Evolutionary conservation across 192 early-diverging fungal genomes (phyloP), one percentile per base, ranked within the genome.

Genomic region (Coemansia sp.): DNA sequence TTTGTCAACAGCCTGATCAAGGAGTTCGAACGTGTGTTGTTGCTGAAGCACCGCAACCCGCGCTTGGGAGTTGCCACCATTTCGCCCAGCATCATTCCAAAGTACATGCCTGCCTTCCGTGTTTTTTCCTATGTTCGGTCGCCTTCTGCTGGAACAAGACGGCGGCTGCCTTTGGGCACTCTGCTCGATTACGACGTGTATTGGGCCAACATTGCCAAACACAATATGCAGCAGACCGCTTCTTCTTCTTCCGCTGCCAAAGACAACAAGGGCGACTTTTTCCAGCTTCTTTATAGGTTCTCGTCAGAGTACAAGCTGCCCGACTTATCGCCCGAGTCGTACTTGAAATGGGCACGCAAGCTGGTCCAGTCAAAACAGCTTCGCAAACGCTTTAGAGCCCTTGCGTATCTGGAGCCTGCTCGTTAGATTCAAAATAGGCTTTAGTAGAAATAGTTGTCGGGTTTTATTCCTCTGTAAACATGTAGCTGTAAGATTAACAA

Each of bases 61-160:
- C 71, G 68, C 0, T 39, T 80, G 59, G 66, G 70, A 35, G 64
- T 82, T 3, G 78, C 84, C 8, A 75, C 80, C 5, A 81, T 92
- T 0, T 78, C 87, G 11, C 91, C 91, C 3, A 85, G 88, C 48
- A 81, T 92, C 0, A 69, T 92, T 11, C 91, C 91, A 21, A 85
- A 78, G 11, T 89, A 86, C 60, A 71, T 86, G 52, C 91, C 89
- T 5, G 73, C 84, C 0, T 87, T 90, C 60, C 86, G 89, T n/a
- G 72, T 90, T 0, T 85, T 85, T 44, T 68, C 80, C 46, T 91
- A 91, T 48, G 26, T 56, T 1, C 68, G 62, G 9, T 6, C 30
- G 7, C 56, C 51, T 9, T 15, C 24, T 26, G 14, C 7, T 10
- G 51, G 51, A 53, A 52, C 5, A 12, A 2, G 51, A 14, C 24